These are phyloP conservation scores for Clarireedia sp. DNA, from an alignment of 2,329 filamentous ascomycete species.

Conservation along the genomic window DNA sequence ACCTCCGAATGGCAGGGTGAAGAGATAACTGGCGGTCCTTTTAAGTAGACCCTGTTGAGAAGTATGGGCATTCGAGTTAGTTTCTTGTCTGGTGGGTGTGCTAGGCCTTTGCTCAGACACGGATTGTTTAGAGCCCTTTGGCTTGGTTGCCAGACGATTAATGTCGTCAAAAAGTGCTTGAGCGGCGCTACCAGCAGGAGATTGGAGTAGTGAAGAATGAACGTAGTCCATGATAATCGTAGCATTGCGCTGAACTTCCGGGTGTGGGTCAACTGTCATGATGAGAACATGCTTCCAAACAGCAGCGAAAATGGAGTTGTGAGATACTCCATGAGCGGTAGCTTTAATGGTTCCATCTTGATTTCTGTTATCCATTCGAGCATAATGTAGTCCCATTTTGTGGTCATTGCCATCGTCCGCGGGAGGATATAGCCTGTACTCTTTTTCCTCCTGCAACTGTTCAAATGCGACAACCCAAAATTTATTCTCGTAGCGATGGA, in stretches of 20 bases:
- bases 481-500: constrained; percentile 83
- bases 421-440: constrained; percentile 52
- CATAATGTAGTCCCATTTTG: constrained; percentile 57
- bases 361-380: constrained; percentile 46
- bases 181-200: constrained; percentile 62
- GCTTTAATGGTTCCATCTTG: constrained; percentile 50
- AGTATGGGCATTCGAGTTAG: constrained; percentile 33
- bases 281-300: constrained; percentile 92
- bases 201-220: constrained; percentile 68
- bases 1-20: constrained; percentile 44
- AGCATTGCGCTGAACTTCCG: constrained; percentile 82
- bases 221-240: constrained; percentile 80
- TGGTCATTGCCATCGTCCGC: constrained; percentile 48
- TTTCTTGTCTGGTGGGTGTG: constrained; percentile 26
- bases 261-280: constrained; percentile 87
- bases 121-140: constrained; percentile 33
- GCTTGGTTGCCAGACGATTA: constrained; percentile 40
- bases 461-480: constrained; percentile 90
- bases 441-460: constrained; percentile 76
- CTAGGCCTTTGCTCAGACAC: constrained; percentile 22
- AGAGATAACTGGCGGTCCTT: constrained; percentile 55
- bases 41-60: constrained; percentile 52
- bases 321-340: constrained; percentile 54
- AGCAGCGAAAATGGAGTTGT: constrained; percentile 85
- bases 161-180: constrained; percentile 71